A percentile compares a stretch with the other conserved stretches of the same genome.
Evolutionary conservation across 495 filamentous ascomycete species (phyloP).

Genomic region (Xylaria bambusicola): DNA sequence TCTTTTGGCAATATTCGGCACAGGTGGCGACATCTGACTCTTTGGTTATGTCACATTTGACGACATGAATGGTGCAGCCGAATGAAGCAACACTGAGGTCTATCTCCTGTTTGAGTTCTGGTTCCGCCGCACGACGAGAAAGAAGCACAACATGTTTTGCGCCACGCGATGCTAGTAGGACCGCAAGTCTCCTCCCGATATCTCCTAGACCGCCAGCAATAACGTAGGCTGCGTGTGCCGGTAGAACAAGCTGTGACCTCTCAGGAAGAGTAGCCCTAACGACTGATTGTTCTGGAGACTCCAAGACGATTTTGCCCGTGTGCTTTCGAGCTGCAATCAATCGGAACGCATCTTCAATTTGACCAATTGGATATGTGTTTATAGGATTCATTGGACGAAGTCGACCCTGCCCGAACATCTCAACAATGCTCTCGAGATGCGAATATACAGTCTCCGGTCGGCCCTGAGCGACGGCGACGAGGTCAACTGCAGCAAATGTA

Average conservation of each 20-base stretch:
- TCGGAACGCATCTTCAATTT: conserved; percentile 27
- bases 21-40: neutral
- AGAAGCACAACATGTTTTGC: conserved; percentile 52
- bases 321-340: conserved; percentile 30
- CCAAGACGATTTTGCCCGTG: conserved; percentile 23
- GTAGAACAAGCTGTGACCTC: conserved; percentile 18
- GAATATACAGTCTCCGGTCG: conserved; percentile 6
- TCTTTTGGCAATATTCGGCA: neutral
- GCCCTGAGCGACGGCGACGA: conserved; percentile 7
- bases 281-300: neutral
- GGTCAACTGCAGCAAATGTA: conserved; percentile 33
- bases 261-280: conserved; percentile 17
- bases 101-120: neutral
- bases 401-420: conserved; percentile 13
- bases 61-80: neutral
- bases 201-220: conserved; percentile 48
- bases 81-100: neutral
- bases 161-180: conserved; percentile 48
- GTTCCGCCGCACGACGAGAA: conserved; percentile 30
- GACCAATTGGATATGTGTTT: neutral
- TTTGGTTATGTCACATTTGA: neutral
- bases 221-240: conserved; percentile 37
- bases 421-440: conserved; percentile 6
- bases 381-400: conserved; percentile 14
- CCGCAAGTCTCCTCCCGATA: conserved; percentile 46